These are phyloP conservation scores for Ceratobasidium sp. DNA, from an alignment of 1,284 basidiomycete species.

Conservation along the genomic window DNA sequence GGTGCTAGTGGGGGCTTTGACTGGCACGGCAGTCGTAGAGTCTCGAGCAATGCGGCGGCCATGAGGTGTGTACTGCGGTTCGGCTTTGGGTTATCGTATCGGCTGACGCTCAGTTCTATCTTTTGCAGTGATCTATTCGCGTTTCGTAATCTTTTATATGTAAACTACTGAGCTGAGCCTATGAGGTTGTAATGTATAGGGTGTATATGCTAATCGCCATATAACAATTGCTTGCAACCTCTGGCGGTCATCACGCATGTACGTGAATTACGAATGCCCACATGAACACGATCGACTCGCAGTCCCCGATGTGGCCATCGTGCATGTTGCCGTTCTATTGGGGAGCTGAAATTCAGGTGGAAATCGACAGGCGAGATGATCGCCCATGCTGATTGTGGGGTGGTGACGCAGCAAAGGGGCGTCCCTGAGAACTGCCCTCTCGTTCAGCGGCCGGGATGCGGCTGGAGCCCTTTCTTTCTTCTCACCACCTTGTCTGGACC, in stretches of 20 bases:
- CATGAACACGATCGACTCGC: no score
- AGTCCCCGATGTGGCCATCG: no score
- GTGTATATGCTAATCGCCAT: slow-evolving; percentile 16
- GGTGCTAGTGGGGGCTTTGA: slow-evolving; percentile 50
- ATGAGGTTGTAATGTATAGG: no score
- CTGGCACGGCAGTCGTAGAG: slow-evolving; percentile 50
- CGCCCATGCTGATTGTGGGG: no score
- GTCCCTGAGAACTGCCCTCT: slow-evolving; percentile 1
- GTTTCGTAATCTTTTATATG: slow-evolving; percentile 37
- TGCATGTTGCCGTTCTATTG: no score
- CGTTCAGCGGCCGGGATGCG: neutral
- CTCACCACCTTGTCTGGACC: neutral
- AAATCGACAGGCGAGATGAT: no score
- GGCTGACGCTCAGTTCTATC: slow-evolving; percentile 21
- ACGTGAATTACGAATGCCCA: no score
- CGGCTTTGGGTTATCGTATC: slow-evolving; percentile 16
- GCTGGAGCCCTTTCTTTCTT: neutral
- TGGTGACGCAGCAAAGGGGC: slow-evolving; percentile 16
- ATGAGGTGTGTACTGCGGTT: slow-evolving; percentile 42
- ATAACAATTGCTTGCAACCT: no score
- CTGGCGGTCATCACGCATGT: no score
- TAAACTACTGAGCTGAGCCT: slow-evolving; percentile 9
- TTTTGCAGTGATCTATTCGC: neutral
- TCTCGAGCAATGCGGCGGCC: slow-evolving; percentile 44
- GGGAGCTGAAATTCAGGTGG: no score